Evolutionary conservation across 148 eudicot species (phyloP).

Genomic region (Rhododendron molle): DNA sequence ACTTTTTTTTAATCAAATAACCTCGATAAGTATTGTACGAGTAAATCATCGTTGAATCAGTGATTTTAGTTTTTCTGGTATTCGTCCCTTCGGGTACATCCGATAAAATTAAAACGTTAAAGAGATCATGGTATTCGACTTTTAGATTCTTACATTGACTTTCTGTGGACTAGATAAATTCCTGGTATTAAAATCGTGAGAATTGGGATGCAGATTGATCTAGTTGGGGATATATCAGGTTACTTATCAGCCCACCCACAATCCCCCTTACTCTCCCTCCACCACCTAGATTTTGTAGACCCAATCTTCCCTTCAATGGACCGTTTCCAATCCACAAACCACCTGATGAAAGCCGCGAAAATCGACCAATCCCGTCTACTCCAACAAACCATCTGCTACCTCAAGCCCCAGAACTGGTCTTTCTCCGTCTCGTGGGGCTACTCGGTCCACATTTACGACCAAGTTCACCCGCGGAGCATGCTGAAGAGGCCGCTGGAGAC

Average conservation of each 20-base stretch:
- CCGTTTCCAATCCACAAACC: conserved; percentile 30
- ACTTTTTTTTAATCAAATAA: too few relatives aligned
- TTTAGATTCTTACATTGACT: too few relatives aligned
- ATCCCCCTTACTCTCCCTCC: conserved; percentile 58
- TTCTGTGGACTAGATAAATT: neutral
- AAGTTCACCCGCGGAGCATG: conserved; percentile 19
- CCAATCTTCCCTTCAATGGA: conserved; percentile 59
- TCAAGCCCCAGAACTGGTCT: conserved; percentile 35
- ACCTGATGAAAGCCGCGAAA: conserved; percentile 45
- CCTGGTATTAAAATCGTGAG: neutral
- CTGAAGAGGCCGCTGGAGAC: conserved; percentile 30
- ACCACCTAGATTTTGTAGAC: conserved; percentile 44
- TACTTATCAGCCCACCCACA: conserved; percentile 32
- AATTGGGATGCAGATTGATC: conserved; percentile 19
- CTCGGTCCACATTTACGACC: conserved; percentile 32
- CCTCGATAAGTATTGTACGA: too few relatives aligned
- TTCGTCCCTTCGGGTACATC: too few relatives aligned
- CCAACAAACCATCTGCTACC: conserved; percentile 79
- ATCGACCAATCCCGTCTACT: conserved; percentile 50
- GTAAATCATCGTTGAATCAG: too few relatives aligned
- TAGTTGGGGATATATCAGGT: conserved; percentile 29
- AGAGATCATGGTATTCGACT: too few relatives aligned
- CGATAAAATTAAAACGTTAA: too few relatives aligned
- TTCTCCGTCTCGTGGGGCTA: conserved; percentile 65
- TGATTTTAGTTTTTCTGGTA: too few relatives aligned